Evolutionary conservation across 2,329 filamentous ascomycete genomes (phyloP), one percentile per base, ranked within the genome.

Genomic region (Fusarium sublunatum): DNA sequence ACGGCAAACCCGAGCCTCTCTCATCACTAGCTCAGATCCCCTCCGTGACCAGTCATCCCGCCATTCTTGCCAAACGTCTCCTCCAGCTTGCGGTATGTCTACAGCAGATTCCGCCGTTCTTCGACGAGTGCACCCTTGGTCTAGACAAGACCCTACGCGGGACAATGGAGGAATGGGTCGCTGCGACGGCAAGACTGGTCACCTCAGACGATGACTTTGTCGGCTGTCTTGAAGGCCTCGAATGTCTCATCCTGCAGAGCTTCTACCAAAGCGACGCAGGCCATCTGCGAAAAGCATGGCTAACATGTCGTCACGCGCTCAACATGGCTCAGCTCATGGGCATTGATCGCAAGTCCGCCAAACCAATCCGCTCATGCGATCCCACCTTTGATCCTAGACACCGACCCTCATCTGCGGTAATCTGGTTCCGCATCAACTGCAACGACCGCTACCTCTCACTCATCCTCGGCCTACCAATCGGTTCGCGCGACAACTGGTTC

Each of bases 281-380:
- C 1, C 84, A 84, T 40, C 73, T 86, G 3, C 79, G 83, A 22
- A 82, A 82, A 40, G 76, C 83, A 3, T 88, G 84, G 84, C 70
- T 87, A 22, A 77, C 75, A 7, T 78, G 77, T 22, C 80, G 84
- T 1, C 76, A 82, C 6, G 81, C 82, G 5, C 71, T 86, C 31
- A 78, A 76, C 41, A 74, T 86, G 32, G 82, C 78, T 0, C 83
- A 85, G 65, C 77, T 83, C 28, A 80, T 86, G 73, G 81, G 82
- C 5, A 73, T 82, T 12, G 77, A 82, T 56, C 73, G 74, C n/a
- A 73, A 72, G 46, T 65, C 46, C 0, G 31, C 65, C 25, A 65
- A 61, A 32, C 65, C 80, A 3, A 74, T 77, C 44, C 79, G 77
- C 2, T 78, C 77, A 2, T 66, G 66, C 32, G 76, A 81, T 31